These are phyloP conservation scores for Zygoascus bituminiphila DNA, from an alignment of 805 yeast species.

Conservation along the genomic window DNA sequence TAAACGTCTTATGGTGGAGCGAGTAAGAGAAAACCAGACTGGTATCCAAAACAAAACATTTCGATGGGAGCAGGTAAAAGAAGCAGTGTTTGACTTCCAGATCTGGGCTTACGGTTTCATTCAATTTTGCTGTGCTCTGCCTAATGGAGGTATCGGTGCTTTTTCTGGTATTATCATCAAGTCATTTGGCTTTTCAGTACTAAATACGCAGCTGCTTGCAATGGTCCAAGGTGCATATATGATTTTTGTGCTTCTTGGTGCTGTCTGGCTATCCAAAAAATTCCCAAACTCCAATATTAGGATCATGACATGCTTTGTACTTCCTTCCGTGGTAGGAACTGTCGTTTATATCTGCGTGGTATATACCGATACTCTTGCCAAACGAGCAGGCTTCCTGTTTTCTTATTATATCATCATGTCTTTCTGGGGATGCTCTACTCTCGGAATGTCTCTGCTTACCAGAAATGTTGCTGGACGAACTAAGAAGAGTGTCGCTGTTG, in stretches of 20 bases:
- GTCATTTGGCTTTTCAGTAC: constrained; percentile 26
- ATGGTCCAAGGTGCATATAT: constrained; percentile 31
- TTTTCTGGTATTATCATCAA: constrained; percentile 25
- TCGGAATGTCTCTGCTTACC: constrained; percentile 13
- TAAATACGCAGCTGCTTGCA: constrained; percentile 28
- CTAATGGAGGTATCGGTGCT: constrained; percentile 29
- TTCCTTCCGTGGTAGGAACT: constrained; percentile 30
- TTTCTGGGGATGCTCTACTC: constrained; percentile 23
- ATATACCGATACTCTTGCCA: constrained; percentile 18
- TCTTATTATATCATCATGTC: constrained; percentile 27
- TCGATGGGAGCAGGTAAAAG: constrained; percentile 37
- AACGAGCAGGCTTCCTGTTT: constrained; percentile 25
- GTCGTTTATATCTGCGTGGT: constrained; percentile 24
- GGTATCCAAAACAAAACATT: constrained; percentile 36
- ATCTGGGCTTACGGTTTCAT: constrained; percentile 24
- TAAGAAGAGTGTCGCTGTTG: constrained; percentile 18
- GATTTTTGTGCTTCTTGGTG: constrained; percentile 21
- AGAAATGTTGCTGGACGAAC: constrained; percentile 29
- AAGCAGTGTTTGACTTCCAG: constrained; percentile 37
- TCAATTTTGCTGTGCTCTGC: constrained; percentile 24
- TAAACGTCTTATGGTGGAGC: constrained; percentile 30
- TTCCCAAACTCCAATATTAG: neutral
- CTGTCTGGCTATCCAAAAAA: constrained; percentile 22
- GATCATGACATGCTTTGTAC: constrained; percentile 14
- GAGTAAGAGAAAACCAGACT: constrained; percentile 30